Evolutionary conservation across 495 filamentous ascomycete genomes (phyloP).

Genomic region (Evansstolkia leycettana): DNA sequence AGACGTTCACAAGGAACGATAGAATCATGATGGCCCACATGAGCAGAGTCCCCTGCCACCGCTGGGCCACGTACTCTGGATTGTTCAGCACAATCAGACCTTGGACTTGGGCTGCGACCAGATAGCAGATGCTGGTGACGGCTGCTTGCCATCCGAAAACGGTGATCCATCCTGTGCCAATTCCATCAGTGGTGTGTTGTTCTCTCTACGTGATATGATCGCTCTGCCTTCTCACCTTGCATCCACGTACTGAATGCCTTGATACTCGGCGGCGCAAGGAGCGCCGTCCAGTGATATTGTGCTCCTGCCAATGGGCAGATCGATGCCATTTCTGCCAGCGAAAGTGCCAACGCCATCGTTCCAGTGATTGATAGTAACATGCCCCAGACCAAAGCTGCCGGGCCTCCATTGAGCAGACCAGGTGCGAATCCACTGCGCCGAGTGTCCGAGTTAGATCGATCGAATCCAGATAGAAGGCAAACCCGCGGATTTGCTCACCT

Average conservation of each 20-base stretch:
- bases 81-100: conserved; percentile 31
- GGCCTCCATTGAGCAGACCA: conserved; percentile 18
- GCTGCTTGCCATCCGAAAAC: conserved; percentile 29
- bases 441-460: no score
- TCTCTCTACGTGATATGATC: no score
- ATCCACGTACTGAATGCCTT: conserved; percentile 14
- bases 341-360: conserved; percentile 11
- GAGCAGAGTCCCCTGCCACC: conserved; percentile 36
- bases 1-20: conserved; percentile 26
- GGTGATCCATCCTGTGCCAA: conserved; percentile 16
- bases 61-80: conserved; percentile 20
- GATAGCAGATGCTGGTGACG: conserved; percentile 18
- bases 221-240: no score
- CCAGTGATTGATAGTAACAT: conserved; percentile 15
- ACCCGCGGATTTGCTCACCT: conserved; percentile 4
- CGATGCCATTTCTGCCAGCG: conserved; percentile 26
- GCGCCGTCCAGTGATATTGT: conserved; percentile 18
- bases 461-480: neutral
- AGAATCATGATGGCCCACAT: conserved; percentile 24
- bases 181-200: neutral
- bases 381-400: conserved; percentile 18
- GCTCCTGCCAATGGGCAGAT: conserved; percentile 19
- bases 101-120: conserved; percentile 29
- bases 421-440: conserved; percentile 6
- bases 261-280: conserved; percentile 11